phyloP scores from a whole-genome alignment of 805 yeast species.

The Myxozyma vanderwaltii region DNA sequence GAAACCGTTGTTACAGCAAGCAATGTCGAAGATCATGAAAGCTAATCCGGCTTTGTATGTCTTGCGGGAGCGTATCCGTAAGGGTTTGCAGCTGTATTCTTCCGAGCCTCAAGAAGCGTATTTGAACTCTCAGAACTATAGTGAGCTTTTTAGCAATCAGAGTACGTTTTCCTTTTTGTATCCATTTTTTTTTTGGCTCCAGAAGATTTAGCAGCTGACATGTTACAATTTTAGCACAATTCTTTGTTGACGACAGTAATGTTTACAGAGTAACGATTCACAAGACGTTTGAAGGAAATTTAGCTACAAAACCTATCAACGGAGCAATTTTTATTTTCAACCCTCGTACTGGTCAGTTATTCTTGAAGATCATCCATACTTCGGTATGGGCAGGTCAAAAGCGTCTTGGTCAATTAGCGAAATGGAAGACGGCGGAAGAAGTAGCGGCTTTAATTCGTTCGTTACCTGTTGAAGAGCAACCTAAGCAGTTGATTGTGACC shows the following conservation, averaged over 20 bases:
- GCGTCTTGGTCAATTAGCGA: slow-evolving; percentile 86
- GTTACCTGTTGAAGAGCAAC: slow-evolving; percentile 90
- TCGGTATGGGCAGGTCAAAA: slow-evolving; percentile 98
- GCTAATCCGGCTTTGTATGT: slow-evolving; percentile 92
- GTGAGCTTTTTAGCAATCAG: slow-evolving; percentile 83
- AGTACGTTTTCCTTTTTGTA: slow-evolving; percentile 37
- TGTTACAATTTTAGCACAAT: slow-evolving; percentile 48
- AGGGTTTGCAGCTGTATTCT: slow-evolving; percentile 90
- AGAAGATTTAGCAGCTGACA: not conserved
- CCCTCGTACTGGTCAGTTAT: slow-evolving; percentile 88
- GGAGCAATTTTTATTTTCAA: slow-evolving; percentile 90
- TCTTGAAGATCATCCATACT: slow-evolving; percentile 85
- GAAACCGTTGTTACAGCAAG: slow-evolving; percentile 84
- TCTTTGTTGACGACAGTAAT: slow-evolving; percentile 90
- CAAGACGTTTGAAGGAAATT: slow-evolving; percentile 87
- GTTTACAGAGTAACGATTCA: slow-evolving; percentile 93
- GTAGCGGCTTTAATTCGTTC: slow-evolving; percentile 89
- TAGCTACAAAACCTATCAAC: slow-evolving; percentile 88
- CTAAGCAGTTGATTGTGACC: slow-evolving; percentile 86
- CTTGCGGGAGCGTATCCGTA: slow-evolving; percentile 87
- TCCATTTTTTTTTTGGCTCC: not conserved
- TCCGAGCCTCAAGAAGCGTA: slow-evolving; percentile 92
- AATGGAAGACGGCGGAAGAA: slow-evolving; percentile 98
- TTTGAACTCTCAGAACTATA: slow-evolving; percentile 84
- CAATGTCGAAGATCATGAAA: slow-evolving; percentile 91